Conservation (phyloP, 1,139 yeast genomes). For the Candida freyschussii region DNA sequence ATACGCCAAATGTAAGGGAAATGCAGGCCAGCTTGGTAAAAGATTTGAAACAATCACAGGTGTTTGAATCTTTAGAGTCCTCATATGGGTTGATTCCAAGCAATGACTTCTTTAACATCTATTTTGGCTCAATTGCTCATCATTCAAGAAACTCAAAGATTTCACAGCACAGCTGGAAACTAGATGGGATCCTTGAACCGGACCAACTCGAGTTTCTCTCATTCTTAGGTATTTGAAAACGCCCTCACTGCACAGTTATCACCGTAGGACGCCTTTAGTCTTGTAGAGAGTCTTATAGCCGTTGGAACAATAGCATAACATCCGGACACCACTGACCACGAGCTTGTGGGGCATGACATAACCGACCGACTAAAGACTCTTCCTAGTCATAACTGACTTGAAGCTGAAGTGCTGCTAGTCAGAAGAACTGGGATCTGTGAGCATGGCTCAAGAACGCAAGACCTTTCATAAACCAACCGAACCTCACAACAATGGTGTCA, state of each 20-base stretch:
- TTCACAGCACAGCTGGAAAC: conserved; percentile 6
- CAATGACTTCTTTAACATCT: conserved; percentile 20
- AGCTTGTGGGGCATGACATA: no score
- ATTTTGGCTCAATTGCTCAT: conserved; percentile 15
- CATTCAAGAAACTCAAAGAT: conserved; percentile 9
- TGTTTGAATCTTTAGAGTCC: conserved; percentile 18
- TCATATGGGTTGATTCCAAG: conserved; percentile 17
- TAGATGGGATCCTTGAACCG: conserved; percentile 5
- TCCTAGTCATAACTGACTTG: neutral
- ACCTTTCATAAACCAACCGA: conserved; percentile 15
- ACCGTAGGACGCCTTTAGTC: no score
- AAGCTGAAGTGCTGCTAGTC: neutral
- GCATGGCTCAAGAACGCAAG: conserved; percentile 3
- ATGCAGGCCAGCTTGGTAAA: conserved; percentile 4
- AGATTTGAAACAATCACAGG: conserved; percentile 14
- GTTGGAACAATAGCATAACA: neutral
- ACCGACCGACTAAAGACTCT: neutral
- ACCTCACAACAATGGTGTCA: neutral
- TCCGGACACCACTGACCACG: conserved; percentile 2
- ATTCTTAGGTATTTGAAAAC: conserved; percentile 9
- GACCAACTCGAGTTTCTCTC: conserved; percentile 12
- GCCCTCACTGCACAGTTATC: neutral
- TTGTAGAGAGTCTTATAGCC: no score
- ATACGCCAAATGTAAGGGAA: conserved; percentile 3
- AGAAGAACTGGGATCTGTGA: no score